Base-by-base conservation (phyloP, 495 filamentous ascomycete genomes). In the Cladorrhinum samala region DNA sequence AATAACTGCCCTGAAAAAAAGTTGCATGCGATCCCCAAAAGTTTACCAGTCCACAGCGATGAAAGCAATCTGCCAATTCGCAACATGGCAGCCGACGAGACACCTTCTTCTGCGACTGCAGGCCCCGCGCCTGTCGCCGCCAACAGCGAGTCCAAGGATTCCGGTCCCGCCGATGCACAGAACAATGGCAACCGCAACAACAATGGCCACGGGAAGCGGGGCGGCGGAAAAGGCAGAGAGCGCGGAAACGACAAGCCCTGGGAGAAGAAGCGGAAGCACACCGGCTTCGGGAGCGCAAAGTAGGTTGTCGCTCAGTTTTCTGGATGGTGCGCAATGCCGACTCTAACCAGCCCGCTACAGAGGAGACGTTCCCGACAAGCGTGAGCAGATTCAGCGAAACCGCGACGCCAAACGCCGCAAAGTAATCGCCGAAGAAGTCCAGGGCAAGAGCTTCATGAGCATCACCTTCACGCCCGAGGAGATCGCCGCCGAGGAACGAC, bases 401-500 rank as follows among this genome's bases (percentile, higher is more conserved):
- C 74, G 80, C 48, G 71, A 72, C 48, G 65, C 68, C 14, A 89
- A 88, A 68, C 78, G 83, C 40, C 68, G 57, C 46, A 61, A 60
- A 40, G 57, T 68, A 3, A 57, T 79, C 74, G 50, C 79, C 75
- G 58, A 60, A 72, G 38, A 79, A 16, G 45, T 37, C 44, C 53
- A 60, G 30, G 62, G 62, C 30, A 63, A 51, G 24, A 68, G 64
- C 51, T 66, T 68, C 53, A 75, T 74, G 72, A 70, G 64, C 64
- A 74, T 74, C 30, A 55, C 64, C 42, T 77, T 76, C 27, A 60
- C 68, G 49, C 52, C 69, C 49, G 89, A 91, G 53, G 91, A 95
- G 71, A 90, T 95, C 54, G 86, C 84, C 4, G 80, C 79, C 33
- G 91, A 98, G 68, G 83, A 84, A 61, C 81, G 91, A 45, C 84